These are phyloP conservation scores for Malassezia brasiliensis DNA, from an alignment of 1,284 basidiomycete species.

Conservation along the genomic window DNA sequence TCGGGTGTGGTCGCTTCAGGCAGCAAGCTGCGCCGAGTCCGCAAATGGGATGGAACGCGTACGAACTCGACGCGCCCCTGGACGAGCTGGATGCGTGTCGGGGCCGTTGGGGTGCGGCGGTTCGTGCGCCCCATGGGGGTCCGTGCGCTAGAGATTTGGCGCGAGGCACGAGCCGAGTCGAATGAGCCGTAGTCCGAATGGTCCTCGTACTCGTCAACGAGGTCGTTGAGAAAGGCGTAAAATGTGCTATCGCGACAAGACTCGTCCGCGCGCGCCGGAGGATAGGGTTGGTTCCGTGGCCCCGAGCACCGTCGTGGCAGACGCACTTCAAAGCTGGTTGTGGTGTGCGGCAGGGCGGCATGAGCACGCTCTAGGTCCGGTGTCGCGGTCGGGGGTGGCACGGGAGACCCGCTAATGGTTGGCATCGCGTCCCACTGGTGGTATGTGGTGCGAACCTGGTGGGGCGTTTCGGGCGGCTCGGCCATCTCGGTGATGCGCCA, in stretches of 20 bases:
- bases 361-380: neutral
- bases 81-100: neutral
- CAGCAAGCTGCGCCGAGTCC: neutral
- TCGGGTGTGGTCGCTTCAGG: neutral
- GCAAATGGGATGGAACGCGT: neutral
- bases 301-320: no score
- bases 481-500: constrained; percentile 14
- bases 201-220: constrained; percentile 1
- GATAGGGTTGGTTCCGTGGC: neutral
- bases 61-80: neutral
- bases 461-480: constrained; percentile 1
- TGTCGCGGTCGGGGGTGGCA: neutral
- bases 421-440: neutral
- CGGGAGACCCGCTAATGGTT: neutral
- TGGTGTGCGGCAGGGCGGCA: neutral
- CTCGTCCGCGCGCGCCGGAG: neutral
- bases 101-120: neutral
- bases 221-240: neutral
- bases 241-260: neutral
- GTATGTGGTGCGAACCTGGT: neutral
- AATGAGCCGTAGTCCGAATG: neutral
- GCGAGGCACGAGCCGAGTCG: neutral
- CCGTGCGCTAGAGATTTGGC: no score
- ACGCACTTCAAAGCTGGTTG: no score
- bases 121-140: neutral